These are phyloP conservation scores for Clavispora phyllophila DNA, from an alignment of 805 yeast species.

Conservation along the genomic window DNA sequence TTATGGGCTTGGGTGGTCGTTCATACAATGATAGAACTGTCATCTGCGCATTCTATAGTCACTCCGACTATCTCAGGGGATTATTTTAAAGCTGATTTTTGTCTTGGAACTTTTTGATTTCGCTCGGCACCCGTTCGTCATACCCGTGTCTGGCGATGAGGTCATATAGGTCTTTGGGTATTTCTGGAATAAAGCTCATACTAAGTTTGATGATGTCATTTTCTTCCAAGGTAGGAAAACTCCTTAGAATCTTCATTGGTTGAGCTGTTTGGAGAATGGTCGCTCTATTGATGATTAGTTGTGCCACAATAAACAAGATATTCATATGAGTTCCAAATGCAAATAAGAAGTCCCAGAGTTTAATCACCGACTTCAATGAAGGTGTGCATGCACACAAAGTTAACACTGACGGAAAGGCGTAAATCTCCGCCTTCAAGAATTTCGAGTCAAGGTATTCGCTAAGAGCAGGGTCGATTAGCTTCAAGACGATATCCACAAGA, in stretches of 20 bases:
- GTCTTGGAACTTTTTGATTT: constrained; percentile 20
- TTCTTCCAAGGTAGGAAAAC: constrained; percentile 67
- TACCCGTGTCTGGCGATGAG: constrained; percentile 58
- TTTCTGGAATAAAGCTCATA: constrained; percentile 69
- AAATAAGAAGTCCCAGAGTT: constrained; percentile 85
- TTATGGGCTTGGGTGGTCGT: constrained; percentile 59
- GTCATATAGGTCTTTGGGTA: constrained; percentile 64
- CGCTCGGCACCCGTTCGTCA: constrained; percentile 41
- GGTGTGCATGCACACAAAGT: constrained; percentile 89
- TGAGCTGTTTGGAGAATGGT: constrained; percentile 51
- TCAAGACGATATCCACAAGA: constrained; percentile 68
- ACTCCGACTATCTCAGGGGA: constrained; percentile 49
- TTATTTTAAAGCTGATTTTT: constrained; percentile 12
- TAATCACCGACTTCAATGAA: constrained; percentile 67
- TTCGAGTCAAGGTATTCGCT: constrained; percentile 55
- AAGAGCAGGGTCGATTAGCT: constrained; percentile 68
- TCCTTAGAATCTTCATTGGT: constrained; percentile 74
- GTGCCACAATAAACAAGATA: constrained; percentile 78
- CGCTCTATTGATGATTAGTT: constrained; percentile 63
- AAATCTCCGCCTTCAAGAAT: constrained; percentile 74
- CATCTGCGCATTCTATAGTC: constrained; percentile 57
- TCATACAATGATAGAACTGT: constrained; percentile 65
- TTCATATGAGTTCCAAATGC: constrained; percentile 91
- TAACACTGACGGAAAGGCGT: constrained; percentile 78
- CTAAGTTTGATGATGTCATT: constrained; percentile 72